Evolutionary conservation across 306 rosid species (phyloP).

Genomic region (Cicer bijugum): DNA sequence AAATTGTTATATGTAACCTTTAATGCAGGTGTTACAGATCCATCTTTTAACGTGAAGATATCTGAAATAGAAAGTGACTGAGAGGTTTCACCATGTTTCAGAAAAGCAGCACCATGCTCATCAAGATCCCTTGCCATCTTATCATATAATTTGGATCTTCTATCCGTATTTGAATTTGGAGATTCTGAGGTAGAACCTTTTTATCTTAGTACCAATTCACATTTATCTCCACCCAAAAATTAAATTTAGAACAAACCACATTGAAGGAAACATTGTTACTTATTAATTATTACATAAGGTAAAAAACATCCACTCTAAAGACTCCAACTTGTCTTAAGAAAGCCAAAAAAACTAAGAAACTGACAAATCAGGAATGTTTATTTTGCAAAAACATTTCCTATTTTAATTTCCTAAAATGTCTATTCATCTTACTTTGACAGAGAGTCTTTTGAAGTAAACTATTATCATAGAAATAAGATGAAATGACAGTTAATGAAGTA

Average conservation of each 20-base stretch:
- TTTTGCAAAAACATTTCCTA: no score
- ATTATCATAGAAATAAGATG: no score
- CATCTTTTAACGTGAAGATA: constrained; percentile 73
- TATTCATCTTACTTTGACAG: no score
- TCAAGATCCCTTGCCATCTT: constrained; percentile 80
- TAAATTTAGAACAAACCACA: constrained; percentile 35
- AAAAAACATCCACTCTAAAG: neutral
- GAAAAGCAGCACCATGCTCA: constrained; percentile 79
- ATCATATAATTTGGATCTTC: constrained; percentile 74
- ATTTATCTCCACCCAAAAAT: constrained; percentile 33
- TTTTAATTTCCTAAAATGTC: no score
- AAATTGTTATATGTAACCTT: constrained; percentile 57
- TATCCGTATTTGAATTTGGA: constrained; percentile 47
- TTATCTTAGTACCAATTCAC: constrained; percentile 10
- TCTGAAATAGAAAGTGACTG: constrained; percentile 92
- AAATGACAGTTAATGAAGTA: no score
- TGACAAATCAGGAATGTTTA: neutral
- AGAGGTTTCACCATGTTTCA: constrained; percentile 82
- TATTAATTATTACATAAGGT: neutral
- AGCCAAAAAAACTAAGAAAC: constrained; percentile 11
- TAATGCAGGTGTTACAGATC: constrained; percentile 71
- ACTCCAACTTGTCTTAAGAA: neutral
- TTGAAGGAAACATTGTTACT: constrained; percentile 4
- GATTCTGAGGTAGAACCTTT: constrained; percentile 53
- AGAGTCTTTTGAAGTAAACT: no score